Base-by-base conservation (phyloP, 2,329 filamentous ascomycete genomes). In the Nemania abortiva region DNA sequence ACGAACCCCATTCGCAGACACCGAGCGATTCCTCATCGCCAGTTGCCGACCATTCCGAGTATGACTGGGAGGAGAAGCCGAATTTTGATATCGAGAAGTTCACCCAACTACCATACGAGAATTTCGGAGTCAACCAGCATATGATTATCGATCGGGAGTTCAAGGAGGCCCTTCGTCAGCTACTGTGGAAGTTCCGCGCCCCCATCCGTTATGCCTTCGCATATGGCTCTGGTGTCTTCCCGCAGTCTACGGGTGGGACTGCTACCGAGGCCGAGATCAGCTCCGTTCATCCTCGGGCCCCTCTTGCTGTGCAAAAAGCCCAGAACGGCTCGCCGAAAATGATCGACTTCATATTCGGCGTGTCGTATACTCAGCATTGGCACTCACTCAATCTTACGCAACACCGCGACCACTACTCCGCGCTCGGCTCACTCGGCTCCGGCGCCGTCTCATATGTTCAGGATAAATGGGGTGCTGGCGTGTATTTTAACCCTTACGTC, bases 291-390 rank as follows among this genome's bases (percentile, higher is more conserved):
- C 91, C 95, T 6, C 91, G 94, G 70, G 91, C 95, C 1, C 93
- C 94, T 0, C 85, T 90, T 61, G 93, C 93, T 0, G 90, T 98
- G 7, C 85, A 92, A 73, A 93, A 94, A 74, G 92, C 94, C 73
- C 95, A 98, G 81, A 91, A 93, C 75, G 93, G 93, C 34, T 90
- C 90, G 0, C 94, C 94, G 13, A 98, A 98, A 83, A 97, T 98
- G 91, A 97, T 99, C 72, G 96, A 99, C 82, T 97, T 99, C 79
- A 97, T 99, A 74, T 96, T 99, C 79, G 96, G 95, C 29, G 95
- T 98, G 11, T 93, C 93, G 0, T 93, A 97, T 80, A 94, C 92
- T 1, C 92, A 99, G 78, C 96, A 99, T 82, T 99, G 95, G 93
- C 96, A 99, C 82, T 95, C 92, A 39, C 86, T 99, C 69, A 99